phyloP scores from a whole-genome alignment of 352 stramenopile species.

The Discostella stelligera region DNA sequence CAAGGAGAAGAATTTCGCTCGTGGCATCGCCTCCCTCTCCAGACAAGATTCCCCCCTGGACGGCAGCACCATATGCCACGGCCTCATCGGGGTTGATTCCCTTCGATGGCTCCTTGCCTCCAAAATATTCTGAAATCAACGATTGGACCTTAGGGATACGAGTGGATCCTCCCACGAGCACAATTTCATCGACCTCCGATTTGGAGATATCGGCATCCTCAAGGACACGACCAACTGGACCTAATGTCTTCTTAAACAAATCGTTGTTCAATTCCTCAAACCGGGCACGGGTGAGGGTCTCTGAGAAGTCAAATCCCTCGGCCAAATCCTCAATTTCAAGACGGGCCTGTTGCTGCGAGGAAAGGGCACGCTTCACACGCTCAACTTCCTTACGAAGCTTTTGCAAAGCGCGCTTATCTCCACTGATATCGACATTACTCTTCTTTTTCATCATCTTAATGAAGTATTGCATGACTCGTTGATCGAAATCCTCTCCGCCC shows the following conservation, averaged over 20 bases:
- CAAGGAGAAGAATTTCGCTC: constrained; percentile 94
- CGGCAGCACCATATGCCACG: constrained; percentile 97
- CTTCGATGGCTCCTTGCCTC: constrained; percentile 85
- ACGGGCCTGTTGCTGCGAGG: constrained; percentile 90
- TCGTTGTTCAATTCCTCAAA: constrained; percentile 99
- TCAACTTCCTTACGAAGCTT: constrained; percentile 96
- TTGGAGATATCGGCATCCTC: constrained; percentile 94
- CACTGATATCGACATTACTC: constrained; percentile 90
- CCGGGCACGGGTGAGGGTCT: constrained; percentile 91
- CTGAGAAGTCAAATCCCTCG: constrained; percentile 94
- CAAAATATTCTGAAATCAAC: constrained; percentile 98
- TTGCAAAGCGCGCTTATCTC: constrained; percentile 93
- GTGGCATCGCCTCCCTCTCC: constrained; percentile 90
- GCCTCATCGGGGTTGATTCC: constrained; percentile 95
- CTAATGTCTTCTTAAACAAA: constrained; percentile 98
- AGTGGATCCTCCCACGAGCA: constrained; percentile 98
- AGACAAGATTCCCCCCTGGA: constrained; percentile 93
- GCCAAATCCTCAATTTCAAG: constrained; percentile 96
- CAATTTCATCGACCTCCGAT: constrained; percentile 97
- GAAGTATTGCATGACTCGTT: constrained; percentile 99
- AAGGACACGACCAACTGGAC: constrained; percentile 92
- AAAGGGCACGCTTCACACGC: constrained; percentile 97
- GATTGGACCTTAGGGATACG: constrained; percentile 98
- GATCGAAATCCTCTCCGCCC: constrained; percentile 99
- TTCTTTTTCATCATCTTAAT: constrained; percentile 99